Percentiles rank a stretch among this genome's conserved stretches.
Evolutionary conservation across 163 green algal genomes (phyloP).

Genomic region (Scenedesmus sp.): DNA sequence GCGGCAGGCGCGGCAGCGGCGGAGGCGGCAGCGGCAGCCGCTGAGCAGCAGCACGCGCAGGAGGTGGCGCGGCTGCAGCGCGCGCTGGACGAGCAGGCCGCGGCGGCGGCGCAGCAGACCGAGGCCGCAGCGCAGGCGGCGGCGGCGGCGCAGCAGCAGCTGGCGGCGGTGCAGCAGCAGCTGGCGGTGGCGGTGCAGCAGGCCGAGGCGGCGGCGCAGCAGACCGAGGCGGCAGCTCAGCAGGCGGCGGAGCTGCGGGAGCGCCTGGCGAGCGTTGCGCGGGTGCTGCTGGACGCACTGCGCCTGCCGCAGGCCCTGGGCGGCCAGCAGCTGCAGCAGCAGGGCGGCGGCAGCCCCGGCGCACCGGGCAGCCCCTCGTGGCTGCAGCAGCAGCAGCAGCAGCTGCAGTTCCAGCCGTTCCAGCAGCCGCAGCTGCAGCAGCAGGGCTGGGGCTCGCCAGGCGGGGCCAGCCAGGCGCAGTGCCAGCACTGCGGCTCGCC

Average conservation of each 20-base stretch:
- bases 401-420: constrained; percentile 4
- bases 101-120: too few relatives aligned
- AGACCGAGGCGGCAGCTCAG: too few relatives aligned
- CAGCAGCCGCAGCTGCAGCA: constrained; percentile 15
- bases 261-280: neutral
- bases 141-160: too few relatives aligned
- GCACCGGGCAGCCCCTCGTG: neutral
- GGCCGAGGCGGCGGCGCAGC: too few relatives aligned
- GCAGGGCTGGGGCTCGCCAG: neutral
- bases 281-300: constrained; percentile 7
- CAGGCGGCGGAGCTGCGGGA: constrained; percentile 8
- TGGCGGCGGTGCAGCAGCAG: too few relatives aligned
- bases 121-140: too few relatives aligned
- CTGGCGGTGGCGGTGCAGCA: too few relatives aligned
- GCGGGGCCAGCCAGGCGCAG: too few relatives aligned
- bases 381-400: neutral
- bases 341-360: neutral
- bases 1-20: constrained; percentile 17
- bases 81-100: too few relatives aligned
- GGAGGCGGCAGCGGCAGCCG: neutral
- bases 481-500: neutral
- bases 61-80: neutral
- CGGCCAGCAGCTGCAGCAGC: neutral
- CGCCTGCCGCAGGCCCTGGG: constrained; percentile 15
- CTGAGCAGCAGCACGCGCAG: neutral